Percentiles rank a stretch among this genome's conserved stretches.
phyloP scores from a whole-genome alignment of 148 eudicot genomes.

The Rhododendron simsii region DNA sequence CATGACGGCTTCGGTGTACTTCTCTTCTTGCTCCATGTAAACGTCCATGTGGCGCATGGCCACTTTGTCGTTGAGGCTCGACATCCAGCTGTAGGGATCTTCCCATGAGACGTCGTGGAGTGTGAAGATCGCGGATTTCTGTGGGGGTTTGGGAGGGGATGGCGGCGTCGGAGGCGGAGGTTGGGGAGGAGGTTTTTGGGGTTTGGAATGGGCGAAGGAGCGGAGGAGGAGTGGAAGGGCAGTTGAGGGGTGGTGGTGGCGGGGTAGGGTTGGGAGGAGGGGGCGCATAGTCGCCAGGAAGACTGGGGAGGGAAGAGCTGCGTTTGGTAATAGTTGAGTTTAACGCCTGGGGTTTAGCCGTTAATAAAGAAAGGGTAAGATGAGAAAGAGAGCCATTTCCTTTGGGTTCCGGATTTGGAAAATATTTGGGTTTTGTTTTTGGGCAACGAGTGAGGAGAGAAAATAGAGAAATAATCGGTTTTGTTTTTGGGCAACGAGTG shows the following conservation, averaged over 20 bases:
- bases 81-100: constrained; percentile 91
- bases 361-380: too few relatives aligned
- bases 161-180: constrained; percentile 13
- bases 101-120: constrained; percentile 66
- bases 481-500: too few relatives aligned
- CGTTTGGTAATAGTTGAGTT: not conserved
- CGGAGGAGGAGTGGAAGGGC: constrained; percentile 15
- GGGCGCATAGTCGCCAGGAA: constrained; percentile 32
- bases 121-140: constrained; percentile 45
- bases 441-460: too few relatives aligned
- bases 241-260: constrained; percentile 6
- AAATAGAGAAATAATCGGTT: too few relatives aligned
- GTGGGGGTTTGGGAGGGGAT: constrained; percentile 67
- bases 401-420: too few relatives aligned
- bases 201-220: constrained; percentile 29
- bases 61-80: constrained; percentile 75
- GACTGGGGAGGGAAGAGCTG: not conserved
- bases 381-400: too few relatives aligned
- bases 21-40: constrained; percentile 91
- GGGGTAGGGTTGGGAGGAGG: constrained; percentile 20
- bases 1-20: constrained; percentile 88
- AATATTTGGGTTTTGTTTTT: too few relatives aligned
- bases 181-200: constrained; percentile 33
- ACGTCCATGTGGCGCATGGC: constrained; percentile 97
- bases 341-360: too few relatives aligned